Evolutionary conservation across 495 filamentous ascomycete genomes (phyloP).

Genomic region (Hypomontagnella submonticulosa): DNA sequence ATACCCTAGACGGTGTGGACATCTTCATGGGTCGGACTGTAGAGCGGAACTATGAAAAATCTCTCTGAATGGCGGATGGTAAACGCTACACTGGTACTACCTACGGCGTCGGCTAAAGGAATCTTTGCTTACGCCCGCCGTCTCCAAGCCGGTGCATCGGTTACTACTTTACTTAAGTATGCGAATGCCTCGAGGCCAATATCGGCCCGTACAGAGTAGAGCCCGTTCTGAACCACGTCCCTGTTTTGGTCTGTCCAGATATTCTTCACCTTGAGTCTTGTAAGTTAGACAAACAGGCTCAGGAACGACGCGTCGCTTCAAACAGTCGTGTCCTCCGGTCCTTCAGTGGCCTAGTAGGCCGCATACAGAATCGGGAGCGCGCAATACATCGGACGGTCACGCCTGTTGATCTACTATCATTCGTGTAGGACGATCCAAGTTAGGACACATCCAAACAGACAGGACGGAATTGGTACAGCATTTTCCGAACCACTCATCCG

Average conservation of each 20-base stretch:
- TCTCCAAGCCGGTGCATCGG: conserved; percentile 6
- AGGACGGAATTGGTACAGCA: conserved; percentile 22
- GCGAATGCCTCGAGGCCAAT: too few relatives aligned
- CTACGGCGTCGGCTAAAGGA: conserved; percentile 26
- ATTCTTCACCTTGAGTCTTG: too few relatives aligned
- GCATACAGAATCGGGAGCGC: conserved; percentile 6
- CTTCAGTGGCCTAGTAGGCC: conserved; percentile 5
- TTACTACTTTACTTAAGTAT: too few relatives aligned
- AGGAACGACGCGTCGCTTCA: too few relatives aligned
- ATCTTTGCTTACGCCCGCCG: conserved; percentile 24
- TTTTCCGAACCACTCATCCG: conserved; percentile 15
- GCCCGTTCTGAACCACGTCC: neutral
- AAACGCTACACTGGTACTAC: neutral
- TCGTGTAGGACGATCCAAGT: conserved; percentile 20
- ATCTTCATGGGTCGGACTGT: neutral
- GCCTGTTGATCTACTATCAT: conserved; percentile 18
- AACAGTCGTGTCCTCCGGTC: neutral
- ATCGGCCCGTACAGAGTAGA: neutral
- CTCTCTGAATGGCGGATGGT: conserved; percentile 12
- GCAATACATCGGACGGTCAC: conserved; percentile 3
- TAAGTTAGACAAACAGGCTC: too few relatives aligned
- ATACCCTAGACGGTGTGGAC: conserved; percentile 11
- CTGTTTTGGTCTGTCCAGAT: neutral
- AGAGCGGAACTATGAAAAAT: neutral
- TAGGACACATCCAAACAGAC: conserved; percentile 10